Evolutionary conservation across 108 stramenopile species (phyloP).

Genomic region (Cyclotella distinguenda): DNA sequence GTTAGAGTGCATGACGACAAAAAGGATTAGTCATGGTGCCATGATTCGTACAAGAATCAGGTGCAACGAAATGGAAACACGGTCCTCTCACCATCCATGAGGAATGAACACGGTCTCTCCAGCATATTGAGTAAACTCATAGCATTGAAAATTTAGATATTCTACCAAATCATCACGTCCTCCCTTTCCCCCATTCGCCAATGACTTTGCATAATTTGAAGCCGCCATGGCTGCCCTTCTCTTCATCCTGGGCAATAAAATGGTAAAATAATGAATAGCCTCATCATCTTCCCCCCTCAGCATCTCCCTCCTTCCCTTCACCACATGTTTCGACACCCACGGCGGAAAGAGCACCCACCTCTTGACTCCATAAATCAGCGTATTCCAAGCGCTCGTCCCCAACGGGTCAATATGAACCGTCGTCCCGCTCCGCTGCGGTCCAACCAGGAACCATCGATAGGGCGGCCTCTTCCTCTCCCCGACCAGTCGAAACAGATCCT

Average conservation of each 20-base stretch:
- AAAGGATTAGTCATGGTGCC: too few species aligned
- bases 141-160: slow-evolving; percentile 77
- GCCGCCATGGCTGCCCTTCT: slow-evolving; percentile 54
- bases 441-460: slow-evolving; percentile 96
- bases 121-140: slow-evolving; percentile 95
- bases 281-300: slow-evolving; percentile 94
- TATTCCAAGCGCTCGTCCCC: slow-evolving; percentile 98
- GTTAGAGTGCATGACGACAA: too few species aligned
- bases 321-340: slow-evolving; percentile 75
- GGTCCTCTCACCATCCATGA: slow-evolving; percentile 88
- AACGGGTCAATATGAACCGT: slow-evolving; percentile 96
- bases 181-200: neutral
- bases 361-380: slow-evolving; percentile 89
- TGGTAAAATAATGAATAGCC: slow-evolving; percentile 95
- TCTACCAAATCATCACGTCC: slow-evolving; percentile 24
- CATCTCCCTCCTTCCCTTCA: slow-evolving; percentile 80
- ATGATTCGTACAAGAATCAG: too few species aligned
- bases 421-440: slow-evolving; percentile 91
- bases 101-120: slow-evolving; percentile 98
- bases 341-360: slow-evolving; percentile 99
- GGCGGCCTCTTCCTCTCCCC: slow-evolving; percentile 94
- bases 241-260: slow-evolving; percentile 90
- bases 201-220: too few species aligned
- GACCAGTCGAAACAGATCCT: slow-evolving; percentile 92
- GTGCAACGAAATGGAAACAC: too few species aligned